These are phyloP conservation scores for Dentiscutata heterogama DNA, from an alignment of 371 early-diverging fungal genomes.

Conservation along the genomic window DNA sequence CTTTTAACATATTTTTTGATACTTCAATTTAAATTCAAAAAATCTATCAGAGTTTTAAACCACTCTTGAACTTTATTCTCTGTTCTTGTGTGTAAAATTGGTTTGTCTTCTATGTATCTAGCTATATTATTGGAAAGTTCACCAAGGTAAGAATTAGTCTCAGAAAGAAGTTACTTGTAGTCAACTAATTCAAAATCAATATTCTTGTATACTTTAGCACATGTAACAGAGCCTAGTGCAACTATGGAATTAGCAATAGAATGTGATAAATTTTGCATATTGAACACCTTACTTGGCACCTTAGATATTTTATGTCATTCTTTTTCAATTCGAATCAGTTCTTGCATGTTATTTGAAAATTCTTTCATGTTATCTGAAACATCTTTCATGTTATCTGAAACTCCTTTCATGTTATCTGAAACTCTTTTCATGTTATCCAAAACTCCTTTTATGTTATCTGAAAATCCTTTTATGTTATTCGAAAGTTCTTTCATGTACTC, in stretches of 20 bases:
- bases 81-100: neutral
- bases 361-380: too few relatives aligned
- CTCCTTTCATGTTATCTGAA: too few relatives aligned
- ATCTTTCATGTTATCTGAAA: too few relatives aligned
- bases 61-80: conserved; percentile 4
- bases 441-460: too few relatives aligned
- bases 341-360: too few relatives aligned
- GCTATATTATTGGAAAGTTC: neutral
- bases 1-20: neutral
- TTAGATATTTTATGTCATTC: neutral
- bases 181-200: neutral
- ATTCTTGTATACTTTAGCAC: neutral
- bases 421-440: too few relatives aligned
- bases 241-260: neutral
- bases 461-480: too few relatives aligned
- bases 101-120: neutral
- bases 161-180: neutral
- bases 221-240: neutral
- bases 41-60: neutral
- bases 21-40: neutral
- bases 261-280: neutral
- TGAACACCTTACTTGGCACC: neutral
- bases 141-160: conserved; percentile 16
- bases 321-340: neutral
- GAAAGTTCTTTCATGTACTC: too few relatives aligned